Conservation (phyloP, 192 early-diverging fungal species). For the Rhizophagus prolifer region DNA sequence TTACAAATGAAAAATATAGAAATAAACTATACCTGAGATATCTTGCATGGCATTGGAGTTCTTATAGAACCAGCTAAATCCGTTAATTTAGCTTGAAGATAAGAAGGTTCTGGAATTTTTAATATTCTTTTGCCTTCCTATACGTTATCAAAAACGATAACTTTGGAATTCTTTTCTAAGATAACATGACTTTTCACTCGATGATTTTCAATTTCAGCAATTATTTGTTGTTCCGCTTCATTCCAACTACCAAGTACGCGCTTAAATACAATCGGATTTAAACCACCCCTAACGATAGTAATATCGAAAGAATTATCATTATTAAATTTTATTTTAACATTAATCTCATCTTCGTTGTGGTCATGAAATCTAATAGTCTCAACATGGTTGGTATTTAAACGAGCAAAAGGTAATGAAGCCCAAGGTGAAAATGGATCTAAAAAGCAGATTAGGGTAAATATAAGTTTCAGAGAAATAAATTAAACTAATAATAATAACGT, state of each 20-base stretch:
- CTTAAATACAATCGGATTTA: slow-evolving; percentile 36
- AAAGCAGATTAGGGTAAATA: background rate
- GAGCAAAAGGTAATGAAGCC: slow-evolving; percentile 37
- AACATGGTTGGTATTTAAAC: slow-evolving; percentile 49
- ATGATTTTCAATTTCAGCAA: slow-evolving; percentile 65
- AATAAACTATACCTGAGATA: slow-evolving; percentile 70
- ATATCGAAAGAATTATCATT: slow-evolving; percentile 43
- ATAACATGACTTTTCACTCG: slow-evolving; percentile 63
- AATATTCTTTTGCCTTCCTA: slow-evolving; percentile 53
- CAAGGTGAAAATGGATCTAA: slow-evolving; percentile 49
- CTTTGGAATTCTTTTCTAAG: slow-evolving; percentile 51
- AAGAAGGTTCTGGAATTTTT: slow-evolving; percentile 56
- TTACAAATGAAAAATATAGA: background rate
- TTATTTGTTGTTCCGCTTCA: slow-evolving; percentile 43
- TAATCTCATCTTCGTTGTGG: slow-evolving; percentile 38
- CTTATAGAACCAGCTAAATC: slow-evolving; percentile 66
- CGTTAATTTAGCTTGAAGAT: slow-evolving; percentile 44
- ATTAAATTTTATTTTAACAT: slow-evolving; percentile 40
- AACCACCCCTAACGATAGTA: slow-evolving; percentile 32
- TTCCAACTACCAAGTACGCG: slow-evolving; percentile 45
- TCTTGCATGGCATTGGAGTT: slow-evolving; percentile 98
- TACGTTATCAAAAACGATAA: slow-evolving; percentile 66
- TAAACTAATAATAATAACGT: background rate
- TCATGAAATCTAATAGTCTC: slow-evolving; percentile 36
- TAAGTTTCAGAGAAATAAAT: background rate